Evolutionary conservation across 805 yeast species (phyloP), one percentile per base, ranked within the genome.

Genomic region (Alloascoidea africana): DNA sequence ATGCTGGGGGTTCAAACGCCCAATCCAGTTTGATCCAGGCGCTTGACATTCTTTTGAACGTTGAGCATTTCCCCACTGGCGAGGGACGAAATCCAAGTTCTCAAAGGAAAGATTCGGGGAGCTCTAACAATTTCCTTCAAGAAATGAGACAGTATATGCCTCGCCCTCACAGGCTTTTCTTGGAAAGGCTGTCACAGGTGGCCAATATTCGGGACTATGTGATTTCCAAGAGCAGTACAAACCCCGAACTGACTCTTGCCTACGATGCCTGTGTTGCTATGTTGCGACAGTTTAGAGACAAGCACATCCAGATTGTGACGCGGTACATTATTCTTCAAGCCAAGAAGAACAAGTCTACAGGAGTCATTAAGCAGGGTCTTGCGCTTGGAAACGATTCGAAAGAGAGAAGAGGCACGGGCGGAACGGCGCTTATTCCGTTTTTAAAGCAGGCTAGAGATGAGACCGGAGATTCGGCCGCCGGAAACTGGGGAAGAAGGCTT

Each of bases 361-460:
- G 68, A 47, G 47, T 39, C 36, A 16, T 42, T 42, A 34, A 14
- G 18, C 17, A 14, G 18, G 36, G 36, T 8, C 17, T 34, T 14
- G 36, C 36, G 5, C 30, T 23, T 23, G 30, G 13, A 8, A 34
- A 37, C 6, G 64, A 62, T 34, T 65, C 65, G 41, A 66, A 63
- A 33, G 78, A 70, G 41, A 73, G 70, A 44, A 71, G 73, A 47
- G 96, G 97, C 13, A 87, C 97, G 1, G 97, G 97, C 15, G 96
- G 97, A 34, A 87, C 96, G 0, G 76, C 93, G 1, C 65, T 87
- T 49, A 68, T 87, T 41, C 95, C 96, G 17, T 89, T 87, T 60
- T 66, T 87, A 53, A 87, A 86, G 56, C 96, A 89, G 57, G 89
- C 96, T 47, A 71, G 96, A 55, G 96, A 87, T 59, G 96, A 87